Conservation (phyloP, 495 filamentous ascomycete genomes). For the Neurospora sp. region DNA sequence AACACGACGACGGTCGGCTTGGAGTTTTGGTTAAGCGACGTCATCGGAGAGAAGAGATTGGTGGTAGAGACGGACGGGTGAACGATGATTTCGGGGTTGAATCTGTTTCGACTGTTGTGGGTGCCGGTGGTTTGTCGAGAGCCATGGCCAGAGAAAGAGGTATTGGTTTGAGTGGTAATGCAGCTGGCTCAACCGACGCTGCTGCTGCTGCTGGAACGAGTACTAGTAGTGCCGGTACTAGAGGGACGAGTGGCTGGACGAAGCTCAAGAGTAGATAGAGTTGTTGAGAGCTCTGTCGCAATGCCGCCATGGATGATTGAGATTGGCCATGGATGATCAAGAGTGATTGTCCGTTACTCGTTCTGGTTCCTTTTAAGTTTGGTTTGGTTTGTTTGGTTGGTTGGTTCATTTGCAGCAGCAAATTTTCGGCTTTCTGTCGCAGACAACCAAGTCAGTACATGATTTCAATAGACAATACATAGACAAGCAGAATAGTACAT, state of each 20-base stretch:
- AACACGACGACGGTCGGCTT: constrained; percentile 13
- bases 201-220: constrained; percentile 5
- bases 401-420: not conserved
- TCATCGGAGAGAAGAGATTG: not conserved
- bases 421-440: not conserved
- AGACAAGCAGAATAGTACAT: not conserved
- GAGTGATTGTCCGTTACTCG: not conserved
- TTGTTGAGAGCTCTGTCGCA: not conserved
- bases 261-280: constrained; percentile 9
- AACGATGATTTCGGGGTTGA: constrained; percentile 16
- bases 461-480: not conserved
- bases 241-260: constrained; percentile 10
- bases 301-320: not conserved
- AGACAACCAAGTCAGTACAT: not conserved
- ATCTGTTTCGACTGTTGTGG: not conserved
- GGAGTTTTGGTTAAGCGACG: constrained; percentile 24
- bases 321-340: not conserved
- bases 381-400: not conserved
- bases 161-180: not conserved
- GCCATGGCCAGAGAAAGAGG: not conserved
- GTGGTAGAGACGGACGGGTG: constrained; percentile 5
- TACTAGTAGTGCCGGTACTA: constrained; percentile 2
- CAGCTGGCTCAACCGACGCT: not conserved
- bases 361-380: not conserved
- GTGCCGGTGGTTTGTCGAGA: not conserved